A percentile compares a stretch with the other conserved stretches of the same genome.
These are phyloP conservation scores for Diaporthe destruens DNA, from an alignment of 2,329 filamentous ascomycete genomes.

Conservation along the genomic window DNA sequence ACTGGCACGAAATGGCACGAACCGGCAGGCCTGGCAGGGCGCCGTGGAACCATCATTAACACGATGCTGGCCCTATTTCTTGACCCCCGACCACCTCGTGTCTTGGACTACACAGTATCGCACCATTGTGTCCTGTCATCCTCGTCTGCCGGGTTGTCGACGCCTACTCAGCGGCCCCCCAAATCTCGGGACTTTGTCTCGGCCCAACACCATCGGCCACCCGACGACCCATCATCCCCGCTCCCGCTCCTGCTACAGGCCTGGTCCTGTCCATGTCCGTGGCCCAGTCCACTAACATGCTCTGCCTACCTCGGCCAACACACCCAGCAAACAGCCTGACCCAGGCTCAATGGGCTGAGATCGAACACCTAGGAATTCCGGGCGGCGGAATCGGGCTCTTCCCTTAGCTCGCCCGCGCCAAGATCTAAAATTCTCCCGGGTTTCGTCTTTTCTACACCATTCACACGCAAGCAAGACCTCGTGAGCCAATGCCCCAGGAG, in stretches of 20 bases:
- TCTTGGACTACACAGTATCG: neutral
- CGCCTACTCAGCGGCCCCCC: constrained; percentile 23
- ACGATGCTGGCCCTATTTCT: constrained; percentile 25
- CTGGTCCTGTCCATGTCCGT: constrained; percentile 15
- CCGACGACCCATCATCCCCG: constrained; percentile 20
- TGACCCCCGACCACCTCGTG: constrained; percentile 16
- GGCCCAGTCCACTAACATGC: neutral
- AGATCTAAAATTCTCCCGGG: neutral
- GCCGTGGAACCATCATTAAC: constrained; percentile 12
- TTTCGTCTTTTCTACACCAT: constrained; percentile 20
- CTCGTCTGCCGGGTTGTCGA: constrained; percentile 16
- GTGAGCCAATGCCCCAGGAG: constrained; percentile 1
- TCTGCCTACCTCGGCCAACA: too few relatives aligned
- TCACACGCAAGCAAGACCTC: constrained; percentile 4
- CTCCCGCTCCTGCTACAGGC: neutral
- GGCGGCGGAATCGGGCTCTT: constrained; percentile 16
- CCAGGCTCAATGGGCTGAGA: neutral
- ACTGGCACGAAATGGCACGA: neutral
- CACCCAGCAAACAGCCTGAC: too few relatives aligned
- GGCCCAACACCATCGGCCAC: constrained; percentile 22
- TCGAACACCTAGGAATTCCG: neutral
- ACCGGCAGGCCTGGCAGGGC: neutral
- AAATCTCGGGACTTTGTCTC: constrained; percentile 11
- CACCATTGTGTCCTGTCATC: neutral
- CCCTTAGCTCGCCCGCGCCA: constrained; percentile 1